A percentile compares a stretch with the other conserved stretches of the same genome.
These are phyloP conservation scores for Hymenoscyphus occultus DNA, from an alignment of 2,329 filamentous ascomycete genomes.

Conservation along the genomic window DNA sequence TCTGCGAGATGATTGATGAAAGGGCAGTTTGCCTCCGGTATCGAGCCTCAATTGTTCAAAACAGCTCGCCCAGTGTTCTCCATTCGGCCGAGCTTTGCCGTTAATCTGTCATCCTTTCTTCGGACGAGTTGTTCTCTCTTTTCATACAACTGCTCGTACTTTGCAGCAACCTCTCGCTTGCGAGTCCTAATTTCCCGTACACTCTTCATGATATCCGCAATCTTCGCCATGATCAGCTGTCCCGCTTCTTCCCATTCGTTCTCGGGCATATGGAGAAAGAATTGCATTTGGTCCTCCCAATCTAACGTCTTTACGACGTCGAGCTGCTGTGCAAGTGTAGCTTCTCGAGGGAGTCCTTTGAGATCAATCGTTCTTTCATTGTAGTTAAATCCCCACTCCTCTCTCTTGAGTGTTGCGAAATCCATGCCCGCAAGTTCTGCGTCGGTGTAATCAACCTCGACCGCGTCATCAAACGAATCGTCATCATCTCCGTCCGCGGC, in stretches of 20 bases:
- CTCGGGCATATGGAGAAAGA: constrained; percentile 28
- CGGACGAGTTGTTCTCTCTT: constrained; percentile 29
- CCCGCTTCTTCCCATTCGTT: constrained; percentile 36
- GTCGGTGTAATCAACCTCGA: constrained; percentile 20
- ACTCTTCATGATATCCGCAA: constrained; percentile 25
- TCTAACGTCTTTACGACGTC: not conserved
- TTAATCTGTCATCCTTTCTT: constrained; percentile 23
- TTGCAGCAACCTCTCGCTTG: constrained; percentile 26
- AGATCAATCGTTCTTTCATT: not conserved
- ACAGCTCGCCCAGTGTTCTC: constrained; percentile 21
- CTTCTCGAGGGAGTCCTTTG: not conserved
- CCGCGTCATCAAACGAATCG: not conserved
- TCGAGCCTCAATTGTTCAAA: not conserved
- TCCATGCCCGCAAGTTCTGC: constrained; percentile 26
- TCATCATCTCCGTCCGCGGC: not conserved
- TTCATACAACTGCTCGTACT: constrained; percentile 32
- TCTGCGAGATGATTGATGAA: no score
- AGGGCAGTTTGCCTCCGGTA: not conserved
- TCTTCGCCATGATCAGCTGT: constrained; percentile 33
- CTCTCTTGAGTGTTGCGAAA: constrained; percentile 24
- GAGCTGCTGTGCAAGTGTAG: constrained; percentile 17
- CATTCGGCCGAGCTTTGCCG: constrained; percentile 31
- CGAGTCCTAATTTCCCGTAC: constrained; percentile 28
- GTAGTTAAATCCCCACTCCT: constrained; percentile 17
- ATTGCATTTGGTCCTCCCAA: constrained; percentile 4